Percentiles rank a stretch among this genome's conserved stretches.
These are phyloP conservation scores for Fusarium torulosum DNA, from an alignment of 2,329 filamentous ascomycete species.

Conservation along the genomic window DNA sequence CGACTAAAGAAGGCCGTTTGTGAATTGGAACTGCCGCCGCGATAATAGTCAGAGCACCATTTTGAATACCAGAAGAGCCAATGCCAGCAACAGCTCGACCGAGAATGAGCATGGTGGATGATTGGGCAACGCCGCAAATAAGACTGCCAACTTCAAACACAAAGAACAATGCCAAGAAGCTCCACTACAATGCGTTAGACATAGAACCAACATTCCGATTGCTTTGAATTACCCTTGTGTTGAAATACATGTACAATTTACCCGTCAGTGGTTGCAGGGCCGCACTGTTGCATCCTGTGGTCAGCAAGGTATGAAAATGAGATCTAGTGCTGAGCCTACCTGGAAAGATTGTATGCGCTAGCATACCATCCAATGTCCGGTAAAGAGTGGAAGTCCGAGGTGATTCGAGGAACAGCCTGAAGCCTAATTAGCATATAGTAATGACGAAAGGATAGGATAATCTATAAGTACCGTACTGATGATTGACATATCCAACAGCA, in stretches of 20 bases:
- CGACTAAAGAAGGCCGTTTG: conserved; percentile 47
- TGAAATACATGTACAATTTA: conserved; percentile 60
- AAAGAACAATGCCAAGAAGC: conserved; percentile 49
- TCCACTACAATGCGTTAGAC: conserved; percentile 37
- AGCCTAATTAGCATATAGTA: conserved; percentile 4
- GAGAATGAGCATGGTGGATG: conserved; percentile 62
- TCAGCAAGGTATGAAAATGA: conserved; percentile 44
- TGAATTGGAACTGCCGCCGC: conserved; percentile 48
- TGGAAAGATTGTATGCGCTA: conserved; percentile 62
- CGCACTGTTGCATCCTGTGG: conserved; percentile 51
- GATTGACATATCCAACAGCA: conserved; percentile 66
- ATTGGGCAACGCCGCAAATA: conserved; percentile 61
- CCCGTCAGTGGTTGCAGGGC: conserved; percentile 65
- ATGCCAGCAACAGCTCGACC: conserved; percentile 63
- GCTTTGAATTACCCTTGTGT: conserved; percentile 40
- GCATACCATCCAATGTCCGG: conserved; percentile 69
- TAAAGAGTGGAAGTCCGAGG: conserved; percentile 63
- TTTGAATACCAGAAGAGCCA: conserved; percentile 60
- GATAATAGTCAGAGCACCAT: conserved; percentile 53
- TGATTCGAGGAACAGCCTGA: conserved; percentile 64
- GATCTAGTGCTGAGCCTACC: conserved; percentile 45
- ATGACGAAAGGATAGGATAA: neutral
- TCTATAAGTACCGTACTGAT: conserved; percentile 60
- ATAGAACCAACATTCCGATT: conserved; percentile 52
- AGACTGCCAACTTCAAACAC: conserved; percentile 58